Percentiles rank a stretch among this genome's conserved stretches.
These are phyloP conservation scores for Calamus simplicifolius DNA, from an alignment of 176 grass and related monocot genomes.

Conservation along the genomic window DNA sequence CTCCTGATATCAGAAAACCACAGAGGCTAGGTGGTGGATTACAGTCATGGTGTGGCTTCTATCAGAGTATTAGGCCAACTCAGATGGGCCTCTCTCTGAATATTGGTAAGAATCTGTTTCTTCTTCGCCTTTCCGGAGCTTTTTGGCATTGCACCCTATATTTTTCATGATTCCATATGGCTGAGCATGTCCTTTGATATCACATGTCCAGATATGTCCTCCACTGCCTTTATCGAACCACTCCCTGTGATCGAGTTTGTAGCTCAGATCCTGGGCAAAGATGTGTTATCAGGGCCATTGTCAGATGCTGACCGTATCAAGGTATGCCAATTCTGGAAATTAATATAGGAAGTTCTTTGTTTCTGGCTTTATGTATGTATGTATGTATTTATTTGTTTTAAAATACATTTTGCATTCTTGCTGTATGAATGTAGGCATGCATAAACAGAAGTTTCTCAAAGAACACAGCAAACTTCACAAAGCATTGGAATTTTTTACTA, in stretches of 20 bases:
- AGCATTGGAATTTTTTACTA: no score
- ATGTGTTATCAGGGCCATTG: constrained; percentile 17
- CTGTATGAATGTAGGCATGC: no score
- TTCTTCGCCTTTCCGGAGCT: neutral
- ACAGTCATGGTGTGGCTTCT: constrained; percentile 54
- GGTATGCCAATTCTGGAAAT: constrained; percentile 15
- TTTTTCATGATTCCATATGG: no score
- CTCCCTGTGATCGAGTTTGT: constrained; percentile 33
- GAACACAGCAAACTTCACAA: no score
- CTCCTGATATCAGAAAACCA: neutral
- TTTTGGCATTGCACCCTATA: neutral
- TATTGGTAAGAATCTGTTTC: constrained; percentile 26
- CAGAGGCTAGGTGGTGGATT: constrained; percentile 23
- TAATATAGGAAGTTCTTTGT: neutral
- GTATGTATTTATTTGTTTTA: no score
- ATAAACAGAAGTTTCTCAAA: no score
- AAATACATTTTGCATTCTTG: no score
- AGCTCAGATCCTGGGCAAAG: constrained; percentile 23
- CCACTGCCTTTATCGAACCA: constrained; percentile 45
- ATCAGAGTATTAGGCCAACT: constrained; percentile 65
- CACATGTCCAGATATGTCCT: constrained; percentile 37
- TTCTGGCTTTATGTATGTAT: neutral
- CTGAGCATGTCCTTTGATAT: neutral
- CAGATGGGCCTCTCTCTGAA: constrained; percentile 60
- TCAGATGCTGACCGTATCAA: constrained; percentile 23